phyloP scores from a whole-genome alignment of 768 basidiomycete genomes.

The Lyophyllum semitale region DNA sequence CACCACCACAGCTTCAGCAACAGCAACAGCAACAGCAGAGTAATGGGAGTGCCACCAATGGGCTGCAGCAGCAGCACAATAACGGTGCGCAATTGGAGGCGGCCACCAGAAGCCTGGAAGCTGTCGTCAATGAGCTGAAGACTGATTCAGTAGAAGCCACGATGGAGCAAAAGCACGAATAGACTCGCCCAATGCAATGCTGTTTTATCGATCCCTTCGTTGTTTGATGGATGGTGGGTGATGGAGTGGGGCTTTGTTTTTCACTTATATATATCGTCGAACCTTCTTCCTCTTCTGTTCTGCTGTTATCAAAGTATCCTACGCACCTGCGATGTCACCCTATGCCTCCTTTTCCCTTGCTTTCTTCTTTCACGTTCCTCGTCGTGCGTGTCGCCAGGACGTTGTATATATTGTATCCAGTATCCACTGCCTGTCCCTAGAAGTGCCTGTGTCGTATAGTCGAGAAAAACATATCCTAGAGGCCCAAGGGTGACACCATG shows the following conservation, averaged over 20 bases:
- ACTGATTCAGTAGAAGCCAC: constrained; percentile 24
- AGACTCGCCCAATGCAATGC: neutral
- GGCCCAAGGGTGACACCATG: constrained; percentile 6
- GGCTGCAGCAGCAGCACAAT: constrained; percentile 12
- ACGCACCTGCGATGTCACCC: neutral
- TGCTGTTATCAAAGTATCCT: neutral
- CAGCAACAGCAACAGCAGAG: constrained; percentile 12
- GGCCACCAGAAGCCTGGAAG: constrained; percentile 24
- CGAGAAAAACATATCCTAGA: neutral
- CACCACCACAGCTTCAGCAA: constrained; percentile 7
- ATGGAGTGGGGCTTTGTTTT: neutral
- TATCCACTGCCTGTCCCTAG: constrained; percentile 1
- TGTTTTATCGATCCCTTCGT: constrained; percentile 8
- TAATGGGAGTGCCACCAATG: constrained; percentile 6
- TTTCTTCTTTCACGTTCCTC: neutral
- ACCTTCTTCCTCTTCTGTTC: neutral
- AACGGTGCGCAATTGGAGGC: constrained; percentile 32
- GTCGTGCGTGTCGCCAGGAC: neutral
- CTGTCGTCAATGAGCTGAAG: constrained; percentile 26
- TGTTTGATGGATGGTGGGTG: constrained; percentile 5
- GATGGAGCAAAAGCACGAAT: constrained; percentile 18
- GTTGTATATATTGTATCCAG: constrained; percentile 6
- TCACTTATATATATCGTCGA: neutral
- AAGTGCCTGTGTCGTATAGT: neutral
- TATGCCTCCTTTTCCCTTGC: neutral